Base-by-base conservation (phyloP, 148 eudicot species). In the Vaccinium vitisidaea region DNA sequence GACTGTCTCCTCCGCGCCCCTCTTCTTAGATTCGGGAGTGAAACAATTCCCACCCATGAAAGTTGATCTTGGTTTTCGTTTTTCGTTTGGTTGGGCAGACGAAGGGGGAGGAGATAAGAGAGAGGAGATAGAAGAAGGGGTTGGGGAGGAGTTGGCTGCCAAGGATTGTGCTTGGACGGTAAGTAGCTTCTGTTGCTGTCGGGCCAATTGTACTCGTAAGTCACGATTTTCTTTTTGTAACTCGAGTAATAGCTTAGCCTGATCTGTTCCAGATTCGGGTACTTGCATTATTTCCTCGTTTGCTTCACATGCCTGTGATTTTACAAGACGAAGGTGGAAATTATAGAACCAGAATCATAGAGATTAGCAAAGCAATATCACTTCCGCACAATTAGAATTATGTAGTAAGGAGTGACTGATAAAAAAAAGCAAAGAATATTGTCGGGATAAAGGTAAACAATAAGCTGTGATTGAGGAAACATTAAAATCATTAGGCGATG, bases 221-320 rank as follows among this genome's bases (percentile, higher is more conserved):
- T 93, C 97, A 4, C 95, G 90, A 82, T 94, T 95, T 83, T 95
- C 95, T 85, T 93, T 93, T 86, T 95, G 97, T 76, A 95, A 88
- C 87, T 94, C 94, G 1, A 95, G 93, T 54, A 95, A 70, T 71
- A 95, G 84, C 87, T 94, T 92, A 48, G 95, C 94, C 79, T 93
- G 92, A 74, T 94, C 95, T 80, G 90, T 87, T 88, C 87, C 94
- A 30, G 92, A 84, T 59, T 86, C 92, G 14, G 91, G 88, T 18
- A 80, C 83, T 88, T 86, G 86, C 43, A 88, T 86, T 54, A 92
- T 79, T 84, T 94, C 97, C 88, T 93, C 94, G 67, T 91, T 90
- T 76, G 87, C 90, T 79, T 95, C 98, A 83, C 82, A 88, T 76
- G 88, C 87, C 97, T 95, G 89, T 65, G 79, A 65, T 61, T 52